Base-by-base conservation (phyloP, 1,284 basidiomycete genomes). In the Ganoderma leucocontextum region DNA sequence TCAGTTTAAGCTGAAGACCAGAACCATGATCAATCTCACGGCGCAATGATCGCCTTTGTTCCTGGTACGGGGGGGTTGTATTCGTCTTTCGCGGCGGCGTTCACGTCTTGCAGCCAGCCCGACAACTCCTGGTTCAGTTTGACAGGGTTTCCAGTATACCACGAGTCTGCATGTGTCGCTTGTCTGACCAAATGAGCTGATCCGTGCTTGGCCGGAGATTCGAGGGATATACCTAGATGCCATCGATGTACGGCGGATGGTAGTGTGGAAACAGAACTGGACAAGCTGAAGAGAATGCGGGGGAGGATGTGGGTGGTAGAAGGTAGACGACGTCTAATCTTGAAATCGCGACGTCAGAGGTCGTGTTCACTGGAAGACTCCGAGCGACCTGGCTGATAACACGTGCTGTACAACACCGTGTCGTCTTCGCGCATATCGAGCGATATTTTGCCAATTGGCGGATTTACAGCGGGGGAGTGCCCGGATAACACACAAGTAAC, bases 41-140 rank as follows among this genome's bases (percentile, higher is more conserved):
- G 98, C n/a, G 93, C 97, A 67, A 99, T 98, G 77, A 99, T 87
- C 10, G 96, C 97, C 80, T 95, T 97, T 77, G 92, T 95, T 15
- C 90, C 87, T 47, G 82, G 76, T 66, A 97, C 84, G 0, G 97
- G 96, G 38, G 88, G 86, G 0, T 74, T 67, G 66, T 87, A 91
- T 4, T 79, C 76, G 38, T 79, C 83, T 49, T 70, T 69, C 81
- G 86, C 65, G 78, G 82, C 39, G 82, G 87, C 78, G 22, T 83
- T 77, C 2, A 95, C 95, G 19, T 83, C 82, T 9, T 77, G 80
- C 9, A 98, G 85, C 88, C 92, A 95, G 33, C 75, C 72, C 0
- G 83, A 76, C 39, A 98, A 85, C 77, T 97, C 87, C 1, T 78
- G 72, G 71, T 87, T 79, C 15, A 97, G 86, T 59, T 83, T 80